phyloP scores from a whole-genome alignment of 1,139 yeast genomes.

The Pichia sp. region DNA sequence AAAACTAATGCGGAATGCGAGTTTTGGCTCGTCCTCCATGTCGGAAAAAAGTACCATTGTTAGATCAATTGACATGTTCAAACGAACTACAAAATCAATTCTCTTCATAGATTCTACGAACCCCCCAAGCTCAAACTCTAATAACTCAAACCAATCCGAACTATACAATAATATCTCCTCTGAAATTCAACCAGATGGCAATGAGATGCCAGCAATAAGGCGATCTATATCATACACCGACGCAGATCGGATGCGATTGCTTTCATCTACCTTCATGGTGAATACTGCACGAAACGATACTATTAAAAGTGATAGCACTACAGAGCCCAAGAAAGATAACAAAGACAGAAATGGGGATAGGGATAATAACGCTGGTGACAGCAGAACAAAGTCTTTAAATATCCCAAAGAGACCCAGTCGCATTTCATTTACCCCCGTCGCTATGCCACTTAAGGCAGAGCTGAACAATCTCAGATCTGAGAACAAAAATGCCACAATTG shows the following conservation, averaged over 20 bases:
- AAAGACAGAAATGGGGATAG: background rate
- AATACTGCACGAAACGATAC: background rate
- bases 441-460: too few relatives aligned
- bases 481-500: too few relatives aligned
- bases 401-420: too few relatives aligned
- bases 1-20: constrained; percentile 3
- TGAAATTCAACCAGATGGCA: background rate
- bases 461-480: too few relatives aligned
- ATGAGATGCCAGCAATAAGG: constrained; percentile 2
- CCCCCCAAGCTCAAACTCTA: constrained; percentile 1
- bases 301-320: background rate
- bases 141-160: background rate
- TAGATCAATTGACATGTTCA: constrained; percentile 17
- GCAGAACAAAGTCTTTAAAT: too few relatives aligned
- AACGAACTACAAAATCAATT: constrained; percentile 20
- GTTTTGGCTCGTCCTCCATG: constrained; percentile 7
- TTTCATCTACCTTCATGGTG: constrained; percentile 1
- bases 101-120: constrained; percentile 17
- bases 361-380: too few relatives aligned
- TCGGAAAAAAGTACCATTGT: constrained; percentile 18
- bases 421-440: too few relatives aligned
- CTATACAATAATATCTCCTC: too few relatives aligned
- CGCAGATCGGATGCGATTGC: constrained; percentile 7
- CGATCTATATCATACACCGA: constrained; percentile 11
- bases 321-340: background rate